Conservation (phyloP, 2,329 filamentous ascomycete genomes). For the Fusarium duplospermum region DNA sequence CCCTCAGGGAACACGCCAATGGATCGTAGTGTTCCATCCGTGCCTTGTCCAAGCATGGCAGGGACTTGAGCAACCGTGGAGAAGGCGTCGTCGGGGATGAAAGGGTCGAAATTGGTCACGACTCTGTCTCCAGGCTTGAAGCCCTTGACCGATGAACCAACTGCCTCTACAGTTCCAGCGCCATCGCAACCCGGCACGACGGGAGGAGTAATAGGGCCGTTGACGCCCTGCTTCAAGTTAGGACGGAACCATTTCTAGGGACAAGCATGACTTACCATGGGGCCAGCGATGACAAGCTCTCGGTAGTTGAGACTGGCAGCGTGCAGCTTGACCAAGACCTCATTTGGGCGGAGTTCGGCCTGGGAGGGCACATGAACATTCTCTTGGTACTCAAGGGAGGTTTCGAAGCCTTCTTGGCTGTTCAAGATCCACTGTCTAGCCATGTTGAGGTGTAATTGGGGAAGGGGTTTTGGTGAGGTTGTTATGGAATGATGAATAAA, state of each 20-base stretch:
- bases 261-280: conserved; percentile 37
- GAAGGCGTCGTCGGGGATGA: conserved; percentile 32
- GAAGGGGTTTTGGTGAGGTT: not conserved
- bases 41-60: conserved; percentile 66
- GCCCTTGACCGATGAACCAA: conserved; percentile 62
- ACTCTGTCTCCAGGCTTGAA: conserved; percentile 67
- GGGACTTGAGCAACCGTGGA: conserved; percentile 40
- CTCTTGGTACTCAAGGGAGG: conserved; percentile 48
- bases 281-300: conserved; percentile 57
- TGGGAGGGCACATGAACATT: conserved; percentile 24
- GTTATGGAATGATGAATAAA: not conserved
- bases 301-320: conserved; percentile 62
- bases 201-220: conserved; percentile 39
- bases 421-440: conserved; percentile 42
- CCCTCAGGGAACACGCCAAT: conserved; percentile 68
- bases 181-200: conserved; percentile 53
- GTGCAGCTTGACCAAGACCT: conserved; percentile 70
- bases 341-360: conserved; percentile 62
- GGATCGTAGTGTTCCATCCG: conserved; percentile 69
- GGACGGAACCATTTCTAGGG: not conserved
- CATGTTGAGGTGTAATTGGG: conserved; percentile 27
- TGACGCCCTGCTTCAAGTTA: conserved; percentile 27
- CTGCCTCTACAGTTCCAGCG: conserved; percentile 57
- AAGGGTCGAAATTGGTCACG: conserved; percentile 56
- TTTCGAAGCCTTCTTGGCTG: conserved; percentile 50